Conservation (phyloP, 2,329 filamentous ascomycete genomes). For the Zymoseptoria passerinii region DNA sequence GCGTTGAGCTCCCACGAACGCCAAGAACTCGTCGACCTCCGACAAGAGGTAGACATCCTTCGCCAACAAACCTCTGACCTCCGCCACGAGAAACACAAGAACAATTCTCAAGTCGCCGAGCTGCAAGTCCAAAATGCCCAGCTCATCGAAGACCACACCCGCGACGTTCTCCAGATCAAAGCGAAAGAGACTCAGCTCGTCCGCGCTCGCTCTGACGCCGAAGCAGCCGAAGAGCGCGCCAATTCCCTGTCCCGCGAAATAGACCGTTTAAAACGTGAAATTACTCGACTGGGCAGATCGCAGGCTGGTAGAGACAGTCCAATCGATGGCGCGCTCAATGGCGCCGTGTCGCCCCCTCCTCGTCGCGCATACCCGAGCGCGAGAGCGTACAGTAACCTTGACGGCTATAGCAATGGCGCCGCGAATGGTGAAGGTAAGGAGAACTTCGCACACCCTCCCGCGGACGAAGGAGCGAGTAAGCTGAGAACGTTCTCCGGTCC, state of each 20-base stretch:
- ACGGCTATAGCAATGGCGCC: constrained; percentile 5
- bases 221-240: constrained; percentile 78
- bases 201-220: constrained; percentile 79
- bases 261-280: constrained; percentile 84
- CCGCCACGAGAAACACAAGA: constrained; percentile 69
- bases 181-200: constrained; percentile 97
- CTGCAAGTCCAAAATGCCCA: constrained; percentile 95
- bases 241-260: constrained; percentile 80
- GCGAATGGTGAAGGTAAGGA: constrained; percentile 39
- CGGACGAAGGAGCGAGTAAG: constrained; percentile 11
- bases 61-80: constrained; percentile 69
- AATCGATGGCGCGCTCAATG: constrained; percentile 14
- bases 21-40: constrained; percentile 85
- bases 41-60: constrained; percentile 72
- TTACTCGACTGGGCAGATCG: constrained; percentile 46
- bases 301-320: constrained; percentile 36
- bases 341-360: constrained; percentile 5
- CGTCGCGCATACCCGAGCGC: constrained; percentile 16
- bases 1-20: constrained; percentile 72
- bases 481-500: constrained; percentile 14
- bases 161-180: constrained; percentile 92
- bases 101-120: constrained; percentile 82
- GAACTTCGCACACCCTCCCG: constrained; percentile 24
- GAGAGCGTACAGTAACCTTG: constrained; percentile 13
- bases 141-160: constrained; percentile 92